Evolutionary conservation across 2,329 filamentous ascomycete species (phyloP), one percentile per base, ranked within the genome.

Genomic region (Ceratocystis cubensis): DNA sequence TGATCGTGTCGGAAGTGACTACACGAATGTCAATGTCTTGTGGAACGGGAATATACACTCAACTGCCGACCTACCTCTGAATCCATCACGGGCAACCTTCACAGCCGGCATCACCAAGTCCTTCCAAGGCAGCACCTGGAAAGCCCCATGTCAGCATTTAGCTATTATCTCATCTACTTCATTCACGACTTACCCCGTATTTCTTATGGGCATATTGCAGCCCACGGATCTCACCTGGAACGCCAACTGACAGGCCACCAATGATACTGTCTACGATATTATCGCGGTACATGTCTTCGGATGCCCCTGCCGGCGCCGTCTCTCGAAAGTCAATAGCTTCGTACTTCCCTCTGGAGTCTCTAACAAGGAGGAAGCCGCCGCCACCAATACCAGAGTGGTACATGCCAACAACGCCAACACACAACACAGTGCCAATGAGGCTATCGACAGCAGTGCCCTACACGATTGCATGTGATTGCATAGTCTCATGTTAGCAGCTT

Each of bases 301-400:
- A 86, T 0, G 91, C 89, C 0, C 89, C 88, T 0, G 87, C 88
- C 0, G 93, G 93, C 0, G 93, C 93, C 0, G 88, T 85, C 75
- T 97, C 93, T 61, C 93, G 82, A 73, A 96, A 97, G 75, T 97
- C 93, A 70, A 97, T 85, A 67, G 87, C 86, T 73, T 96, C 91
- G 73, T 92, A 95, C 20, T 79, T 79, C n/a, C 91, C 91, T 67
- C 89, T 79, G 17, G 83, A 77, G 44, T 84, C 81, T 61, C 89
- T 85, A 4, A 96, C 83, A 4, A 96, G 80, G 81, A 91, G 88
- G 76, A 97, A 97, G 1, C 93, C 93, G 50, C 93, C 93, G 5
- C 93, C 93, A 22, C 89, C 92, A 68, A 96, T 88, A 17, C 93
- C 92, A 50, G 83, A 84, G 74, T 92, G 88, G 71, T 90, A 89